Evolutionary conservation across 2,329 filamentous ascomycete genomes (phyloP).

Genomic region (Sporothrix mexicana): DNA sequence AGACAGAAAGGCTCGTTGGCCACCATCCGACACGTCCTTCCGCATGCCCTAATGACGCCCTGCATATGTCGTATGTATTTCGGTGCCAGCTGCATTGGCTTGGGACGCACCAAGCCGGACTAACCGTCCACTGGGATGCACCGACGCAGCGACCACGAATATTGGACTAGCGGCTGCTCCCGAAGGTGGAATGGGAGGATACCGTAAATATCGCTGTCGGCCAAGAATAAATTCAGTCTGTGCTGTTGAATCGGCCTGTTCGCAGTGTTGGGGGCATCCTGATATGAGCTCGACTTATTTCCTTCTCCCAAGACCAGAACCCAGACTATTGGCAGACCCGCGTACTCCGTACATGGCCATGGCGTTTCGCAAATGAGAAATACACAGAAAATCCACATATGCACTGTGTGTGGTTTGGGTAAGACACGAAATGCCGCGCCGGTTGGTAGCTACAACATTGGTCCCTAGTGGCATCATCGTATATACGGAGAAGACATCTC

Average conservation of each 20-base stretch:
- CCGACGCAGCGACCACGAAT: conserved; percentile 17
- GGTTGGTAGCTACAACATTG: not conserved
- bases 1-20: not conserved
- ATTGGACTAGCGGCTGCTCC: conserved; percentile 27
- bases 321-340: not conserved
- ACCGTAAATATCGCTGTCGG: not conserved
- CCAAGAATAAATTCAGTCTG: too few relatives aligned
- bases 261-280: not conserved
- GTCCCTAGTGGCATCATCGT: not conserved
- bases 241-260: not conserved
- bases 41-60: not conserved
- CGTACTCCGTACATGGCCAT: not conserved
- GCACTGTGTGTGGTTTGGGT: not conserved
- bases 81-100: not conserved
- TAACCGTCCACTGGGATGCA: not conserved
- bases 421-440: not conserved
- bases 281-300: too few relatives aligned
- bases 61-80: conserved; percentile 2
- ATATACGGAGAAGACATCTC: not conserved
- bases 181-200: not conserved
- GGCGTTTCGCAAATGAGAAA: not conserved
- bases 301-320: too few relatives aligned
- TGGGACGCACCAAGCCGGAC: too few relatives aligned
- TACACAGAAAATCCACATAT: not conserved
- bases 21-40: not conserved